These are phyloP conservation scores for Daldinia caldariorum DNA, from an alignment of 495 filamentous ascomycete species.

Conservation along the genomic window DNA sequence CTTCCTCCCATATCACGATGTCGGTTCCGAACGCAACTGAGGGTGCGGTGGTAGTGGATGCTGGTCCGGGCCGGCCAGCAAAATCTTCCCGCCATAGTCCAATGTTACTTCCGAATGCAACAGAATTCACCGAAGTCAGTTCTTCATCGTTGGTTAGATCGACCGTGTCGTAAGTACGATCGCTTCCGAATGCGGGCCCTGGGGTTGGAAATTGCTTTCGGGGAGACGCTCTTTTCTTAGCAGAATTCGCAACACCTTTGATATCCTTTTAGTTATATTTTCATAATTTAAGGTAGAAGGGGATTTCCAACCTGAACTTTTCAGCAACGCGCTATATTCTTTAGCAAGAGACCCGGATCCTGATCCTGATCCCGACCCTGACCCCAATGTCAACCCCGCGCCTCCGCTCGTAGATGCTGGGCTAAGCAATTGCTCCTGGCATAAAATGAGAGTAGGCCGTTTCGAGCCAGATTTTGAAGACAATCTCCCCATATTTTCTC, in stretches of 20 bases:
- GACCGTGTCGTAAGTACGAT: constrained; percentile 63
- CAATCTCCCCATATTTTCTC: constrained; percentile 46
- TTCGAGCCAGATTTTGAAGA: constrained; percentile 41
- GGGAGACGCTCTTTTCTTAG: constrained; percentile 39
- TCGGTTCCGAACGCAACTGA: constrained; percentile 44
- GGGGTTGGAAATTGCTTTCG: constrained; percentile 37
- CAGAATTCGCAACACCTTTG: constrained; percentile 35
- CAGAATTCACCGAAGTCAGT: constrained; percentile 50
- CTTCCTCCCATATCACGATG: constrained; percentile 46
- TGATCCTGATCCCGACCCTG: not conserved
- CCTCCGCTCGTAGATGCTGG: constrained; percentile 48
- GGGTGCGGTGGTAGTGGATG: constrained; percentile 62
- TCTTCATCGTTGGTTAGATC: constrained; percentile 74
- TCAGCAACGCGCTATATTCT: constrained; percentile 49
- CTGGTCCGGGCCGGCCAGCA: constrained; percentile 49
- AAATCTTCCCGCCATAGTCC: constrained; percentile 70
- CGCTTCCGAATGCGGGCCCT: constrained; percentile 43
- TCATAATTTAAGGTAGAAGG: not conserved
- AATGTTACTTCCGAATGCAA: constrained; percentile 63
- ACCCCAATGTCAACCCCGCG: constrained; percentile 16
- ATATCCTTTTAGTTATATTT: constrained; percentile 14
- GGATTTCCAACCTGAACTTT: constrained; percentile 30
- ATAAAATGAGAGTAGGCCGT: constrained; percentile 42
- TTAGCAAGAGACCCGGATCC: constrained; percentile 43
- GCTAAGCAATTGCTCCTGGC: constrained; percentile 50